These are phyloP conservation scores for Chlorella sp. DNA, from an alignment of 139 green algal species.

Conservation along the genomic window DNA sequence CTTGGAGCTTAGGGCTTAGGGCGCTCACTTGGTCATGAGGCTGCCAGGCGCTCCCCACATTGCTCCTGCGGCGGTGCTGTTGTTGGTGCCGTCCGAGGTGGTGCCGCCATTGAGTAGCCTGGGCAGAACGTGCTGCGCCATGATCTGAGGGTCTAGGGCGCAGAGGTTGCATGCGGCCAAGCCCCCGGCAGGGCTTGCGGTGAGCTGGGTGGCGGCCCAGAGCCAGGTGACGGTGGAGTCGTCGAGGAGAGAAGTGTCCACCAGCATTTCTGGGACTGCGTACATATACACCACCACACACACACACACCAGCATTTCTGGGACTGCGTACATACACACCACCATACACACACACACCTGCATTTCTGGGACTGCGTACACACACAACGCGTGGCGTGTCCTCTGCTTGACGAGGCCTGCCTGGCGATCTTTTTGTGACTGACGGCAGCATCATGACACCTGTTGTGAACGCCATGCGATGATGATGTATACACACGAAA, in stretches of 20 bases:
- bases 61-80: too few species aligned
- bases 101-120: slow-evolving; percentile 12
- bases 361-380: neutral
- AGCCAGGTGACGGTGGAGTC: slow-evolving; percentile 24
- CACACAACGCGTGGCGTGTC: too few species aligned
- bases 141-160: slow-evolving; percentile 8
- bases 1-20: too few species aligned
- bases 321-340: neutral
- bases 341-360: too few species aligned
- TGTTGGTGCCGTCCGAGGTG: too few species aligned
- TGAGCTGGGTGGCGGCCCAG: slow-evolving; percentile 8
- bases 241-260: slow-evolving; percentile 17
- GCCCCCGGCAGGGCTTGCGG: slow-evolving; percentile 26
- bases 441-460: too few species aligned
- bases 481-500: too few species aligned
- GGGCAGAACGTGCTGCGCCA: slow-evolving; percentile 26
- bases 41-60: too few species aligned
- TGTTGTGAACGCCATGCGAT: too few species aligned
- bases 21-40: too few species aligned
- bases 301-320: slow-evolving; percentile 25
- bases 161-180: neutral
- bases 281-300: neutral
- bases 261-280: slow-evolving; percentile 10
- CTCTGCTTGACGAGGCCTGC: too few species aligned
- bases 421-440: too few species aligned